These are phyloP conservation scores for Fusarium tupiense DNA, from an alignment of 2,329 filamentous ascomycete species.

Conservation along the genomic window DNA sequence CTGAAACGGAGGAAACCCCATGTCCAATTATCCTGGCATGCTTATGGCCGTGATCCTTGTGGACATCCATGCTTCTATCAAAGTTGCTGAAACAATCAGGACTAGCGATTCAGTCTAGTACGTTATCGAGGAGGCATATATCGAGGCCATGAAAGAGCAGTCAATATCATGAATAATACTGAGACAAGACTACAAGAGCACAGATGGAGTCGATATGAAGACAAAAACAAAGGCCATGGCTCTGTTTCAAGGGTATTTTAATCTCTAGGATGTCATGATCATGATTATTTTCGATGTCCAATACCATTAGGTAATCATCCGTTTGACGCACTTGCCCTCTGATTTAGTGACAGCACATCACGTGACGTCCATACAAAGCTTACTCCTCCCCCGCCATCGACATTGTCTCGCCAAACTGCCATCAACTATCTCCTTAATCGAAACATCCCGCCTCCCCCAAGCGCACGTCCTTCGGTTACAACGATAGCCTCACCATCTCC, in stretches of 20 bases:
- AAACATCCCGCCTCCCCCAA: constrained; percentile 47
- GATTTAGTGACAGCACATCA: constrained; percentile 23
- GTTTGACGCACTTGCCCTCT: neutral
- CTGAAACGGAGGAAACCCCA: constrained; percentile 10
- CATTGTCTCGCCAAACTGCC: constrained; percentile 40
- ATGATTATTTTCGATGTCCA: neutral
- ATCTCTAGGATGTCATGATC: neutral
- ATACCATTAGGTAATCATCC: constrained; percentile 5
- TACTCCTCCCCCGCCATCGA: constrained; percentile 45
- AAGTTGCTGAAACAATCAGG: constrained; percentile 16
- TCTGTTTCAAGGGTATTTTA: neutral
- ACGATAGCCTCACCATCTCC: constrained; percentile 49
- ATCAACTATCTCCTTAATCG: constrained; percentile 48
- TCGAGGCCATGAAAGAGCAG: constrained; percentile 12
- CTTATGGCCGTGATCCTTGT: constrained; percentile 21
- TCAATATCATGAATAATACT: neutral
- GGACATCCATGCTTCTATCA: constrained; percentile 33
- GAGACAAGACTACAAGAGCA: neutral
- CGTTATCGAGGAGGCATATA: constrained; percentile 29
- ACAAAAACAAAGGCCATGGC: neutral
- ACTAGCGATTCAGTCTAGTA: constrained; percentile 31
- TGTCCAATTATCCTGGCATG: constrained; percentile 20
- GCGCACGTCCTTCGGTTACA: constrained; percentile 51
- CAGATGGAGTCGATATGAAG: neutral
- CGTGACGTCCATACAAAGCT: constrained; percentile 21